A percentile compares a stretch with the other conserved stretches of the same genome.
These are phyloP conservation scores for Scedosporium boydii DNA, from an alignment of 2,329 filamentous ascomycete species.

Conservation along the genomic window DNA sequence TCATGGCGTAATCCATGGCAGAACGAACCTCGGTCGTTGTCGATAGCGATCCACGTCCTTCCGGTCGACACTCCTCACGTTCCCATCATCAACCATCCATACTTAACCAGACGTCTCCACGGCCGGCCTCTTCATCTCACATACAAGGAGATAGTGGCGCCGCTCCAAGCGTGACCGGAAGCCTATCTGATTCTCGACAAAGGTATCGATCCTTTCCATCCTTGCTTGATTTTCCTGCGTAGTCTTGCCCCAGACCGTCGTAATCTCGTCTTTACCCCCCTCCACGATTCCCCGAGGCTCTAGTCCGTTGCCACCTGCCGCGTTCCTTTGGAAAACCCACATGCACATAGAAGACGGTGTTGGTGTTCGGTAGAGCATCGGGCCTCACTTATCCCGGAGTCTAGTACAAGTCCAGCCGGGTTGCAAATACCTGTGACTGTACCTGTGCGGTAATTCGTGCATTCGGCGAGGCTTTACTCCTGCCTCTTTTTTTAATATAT, in stretches of 20 bases:
- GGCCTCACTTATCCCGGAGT: neutral
- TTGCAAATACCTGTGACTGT: neutral
- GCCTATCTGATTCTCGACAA: neutral
- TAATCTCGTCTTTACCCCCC: neutral
- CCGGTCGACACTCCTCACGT: slow-evolving; percentile 4
- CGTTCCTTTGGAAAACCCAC: neutral
- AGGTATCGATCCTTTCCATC: neutral
- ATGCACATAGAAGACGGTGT: neutral
- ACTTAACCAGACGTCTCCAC: neutral
- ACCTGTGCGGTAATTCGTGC: neutral
- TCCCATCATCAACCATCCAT: slow-evolving; percentile 5
- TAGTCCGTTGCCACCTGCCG: neutral
- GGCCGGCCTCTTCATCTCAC: slow-evolving; percentile 1
- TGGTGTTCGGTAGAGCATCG: neutral
- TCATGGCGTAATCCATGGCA: slow-evolving; percentile 62
- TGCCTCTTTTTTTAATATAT: neutral
- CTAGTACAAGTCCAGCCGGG: neutral
- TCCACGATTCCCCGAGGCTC: neutral
- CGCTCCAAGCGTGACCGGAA: neutral
- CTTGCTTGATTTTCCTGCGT: neutral
- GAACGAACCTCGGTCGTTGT: slow-evolving; percentile 40
- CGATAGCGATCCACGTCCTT: slow-evolving; percentile 8
- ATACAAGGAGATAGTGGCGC: neutral
- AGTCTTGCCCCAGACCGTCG: neutral
- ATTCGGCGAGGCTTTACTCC: neutral